Evolutionary conservation across 306 rosid species (phyloP).

Genomic region (Begonia peltatifolia): DNA sequence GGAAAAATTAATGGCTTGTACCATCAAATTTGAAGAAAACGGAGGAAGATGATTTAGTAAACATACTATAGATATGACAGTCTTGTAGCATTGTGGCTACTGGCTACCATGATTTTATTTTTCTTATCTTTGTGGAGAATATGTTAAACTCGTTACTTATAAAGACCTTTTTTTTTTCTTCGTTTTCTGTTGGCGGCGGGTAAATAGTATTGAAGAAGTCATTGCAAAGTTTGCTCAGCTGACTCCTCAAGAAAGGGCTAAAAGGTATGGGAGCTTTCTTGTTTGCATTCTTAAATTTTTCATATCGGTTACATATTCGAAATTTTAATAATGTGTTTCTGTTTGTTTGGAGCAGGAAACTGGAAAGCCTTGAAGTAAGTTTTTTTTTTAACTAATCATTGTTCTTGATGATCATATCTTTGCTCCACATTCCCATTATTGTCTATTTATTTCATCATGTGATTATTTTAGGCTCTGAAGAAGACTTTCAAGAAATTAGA

Average conservation of each 20-base stretch:
- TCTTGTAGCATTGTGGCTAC: no score
- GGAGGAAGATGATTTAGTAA: no score
- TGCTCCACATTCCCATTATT: no score
- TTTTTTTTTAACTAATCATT: neutral
- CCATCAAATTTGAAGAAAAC: no score
- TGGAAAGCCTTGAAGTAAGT: constrained; percentile 83
- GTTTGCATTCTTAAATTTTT: no score
- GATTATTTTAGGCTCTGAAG: constrained; percentile 43
- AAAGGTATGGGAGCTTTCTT: constrained; percentile 27
- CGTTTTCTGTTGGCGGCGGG: neutral
- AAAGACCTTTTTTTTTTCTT: neutral
- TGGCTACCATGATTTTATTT: no score
- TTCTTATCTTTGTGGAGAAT: no score
- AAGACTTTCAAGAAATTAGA: constrained; percentile 76
- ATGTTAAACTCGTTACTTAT: no score
- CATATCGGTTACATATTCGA: neutral
- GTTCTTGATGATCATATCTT: no score
- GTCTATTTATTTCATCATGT: neutral
- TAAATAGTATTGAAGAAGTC: constrained; percentile 46
- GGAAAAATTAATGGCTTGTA: no score
- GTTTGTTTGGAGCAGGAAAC: constrained; percentile 47
- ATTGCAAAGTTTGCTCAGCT: constrained; percentile 64
- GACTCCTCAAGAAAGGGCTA: constrained; percentile 70
- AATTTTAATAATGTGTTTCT: constrained; percentile 11
- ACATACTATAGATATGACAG: no score